Evolutionary conservation across 2,329 filamentous ascomycete genomes (phyloP), one percentile per base, ranked within the genome.

Genomic region (Trichoderma lentiforme): DNA sequence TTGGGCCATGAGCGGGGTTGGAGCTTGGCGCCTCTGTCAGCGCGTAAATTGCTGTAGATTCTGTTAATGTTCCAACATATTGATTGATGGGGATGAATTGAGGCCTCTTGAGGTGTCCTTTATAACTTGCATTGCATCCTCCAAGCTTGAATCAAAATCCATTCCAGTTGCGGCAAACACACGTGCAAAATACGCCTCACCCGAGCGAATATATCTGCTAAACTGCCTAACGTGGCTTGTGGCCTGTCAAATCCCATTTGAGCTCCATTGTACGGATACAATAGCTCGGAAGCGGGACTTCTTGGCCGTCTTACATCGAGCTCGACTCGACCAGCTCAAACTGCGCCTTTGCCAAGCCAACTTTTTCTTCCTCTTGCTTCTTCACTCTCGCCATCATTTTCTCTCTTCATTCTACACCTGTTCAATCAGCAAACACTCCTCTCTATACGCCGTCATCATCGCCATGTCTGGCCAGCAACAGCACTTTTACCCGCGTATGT

Each of bases 401-500:
- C 34, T 36, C 26, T 14, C 51, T 26, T n/a, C 47, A 6, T 34
- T 6, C 26, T 8, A 14, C 63, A 8, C 12, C 51, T 12, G 18
- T 8, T 56, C 1, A 6, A 12, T 6, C 32, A 56, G n/a, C 26
- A 21, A 39, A 43, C 24, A 6, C 51, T 36, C 39, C 24, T 32
- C 11, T 32, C 34, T 6, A 36, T n/a, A 6, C 21, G 24, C 2
- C 30, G n/a, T 18, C 39, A n/a, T n/a, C 64, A 26, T 57, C 30
- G 73, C 7, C 73, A 85, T 86, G 82, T 83, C 83, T 72, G 78
- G 78, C 68, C 79, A 81, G 56, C 77, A 80, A 62, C 82, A 80
- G 65, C 82, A 83, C 71, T 86, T 83, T 75, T 86, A 86, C 76
- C 84, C 85, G 73, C 85, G 85, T 86, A 78, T 77, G 84, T 79